Conservation (phyloP, 208 protist species). For the Acanthamoeba culbertsoni region DNA sequence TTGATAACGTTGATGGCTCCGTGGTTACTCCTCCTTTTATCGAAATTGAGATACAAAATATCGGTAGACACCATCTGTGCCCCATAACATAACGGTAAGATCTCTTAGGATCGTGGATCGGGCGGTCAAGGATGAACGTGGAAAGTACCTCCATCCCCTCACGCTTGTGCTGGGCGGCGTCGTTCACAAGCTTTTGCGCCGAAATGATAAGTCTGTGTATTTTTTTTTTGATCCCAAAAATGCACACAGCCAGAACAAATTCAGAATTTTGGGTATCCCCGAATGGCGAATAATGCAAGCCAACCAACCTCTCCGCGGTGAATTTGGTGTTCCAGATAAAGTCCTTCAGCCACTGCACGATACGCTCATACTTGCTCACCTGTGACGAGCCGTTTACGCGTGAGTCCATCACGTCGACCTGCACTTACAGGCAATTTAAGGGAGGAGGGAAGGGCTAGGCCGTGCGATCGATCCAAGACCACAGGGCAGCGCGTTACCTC, state of each 20-base stretch:
- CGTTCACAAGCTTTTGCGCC: slow-evolving; percentile 51
- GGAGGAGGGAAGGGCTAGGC: background rate
- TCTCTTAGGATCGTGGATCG: too few relatives aligned
- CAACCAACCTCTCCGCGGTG: background rate
- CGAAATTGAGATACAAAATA: background rate
- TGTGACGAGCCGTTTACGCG: background rate
- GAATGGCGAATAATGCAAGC: background rate
- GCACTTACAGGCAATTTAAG: background rate
- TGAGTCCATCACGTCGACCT: background rate
- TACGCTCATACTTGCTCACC: slow-evolving; percentile 57
- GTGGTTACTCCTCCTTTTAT: slow-evolving; percentile 27
- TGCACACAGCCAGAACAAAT: too few relatives aligned
- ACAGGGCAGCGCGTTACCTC: too few relatives aligned
- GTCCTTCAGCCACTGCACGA: slow-evolving; percentile 52
- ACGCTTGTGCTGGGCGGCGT: slow-evolving; percentile 46
- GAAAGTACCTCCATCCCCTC: slow-evolving; percentile 59
- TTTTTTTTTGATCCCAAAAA: background rate
- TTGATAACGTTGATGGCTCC: slow-evolving; percentile 25
- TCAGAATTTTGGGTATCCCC: background rate
- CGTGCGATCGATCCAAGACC: too few relatives aligned
- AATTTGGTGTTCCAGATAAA: slow-evolving; percentile 51
- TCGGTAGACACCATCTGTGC: slow-evolving; percentile 41
- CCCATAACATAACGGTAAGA: background rate
- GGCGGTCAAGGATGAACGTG: too few relatives aligned
- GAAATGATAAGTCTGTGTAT: slow-evolving; percentile 6